Conservation (phyloP, 495 filamentous ascomycete species). For the Neurospora sp. region DNA sequence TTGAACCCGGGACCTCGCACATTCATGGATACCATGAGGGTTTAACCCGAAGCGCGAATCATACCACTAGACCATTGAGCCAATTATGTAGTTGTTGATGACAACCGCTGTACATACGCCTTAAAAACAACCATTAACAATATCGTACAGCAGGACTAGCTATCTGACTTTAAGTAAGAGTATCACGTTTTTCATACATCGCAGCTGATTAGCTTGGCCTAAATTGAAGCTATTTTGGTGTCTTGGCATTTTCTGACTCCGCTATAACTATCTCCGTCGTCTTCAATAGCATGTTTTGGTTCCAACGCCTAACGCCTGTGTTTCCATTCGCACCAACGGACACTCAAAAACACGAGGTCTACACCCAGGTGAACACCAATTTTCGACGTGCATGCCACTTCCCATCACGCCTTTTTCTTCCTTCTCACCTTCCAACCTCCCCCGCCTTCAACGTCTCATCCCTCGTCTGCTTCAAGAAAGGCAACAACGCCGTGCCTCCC, state of each 20-base stretch:
- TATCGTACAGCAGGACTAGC: too few relatives aligned
- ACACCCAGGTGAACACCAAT: too few relatives aligned
- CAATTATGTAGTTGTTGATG: neutral
- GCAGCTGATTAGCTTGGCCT: neutral
- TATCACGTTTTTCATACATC: neutral
- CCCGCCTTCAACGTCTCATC: constrained; percentile 56
- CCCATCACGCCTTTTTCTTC: neutral
- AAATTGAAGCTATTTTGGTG: neutral
- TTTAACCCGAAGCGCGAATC: neutral
- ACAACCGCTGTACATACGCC: too few relatives aligned
- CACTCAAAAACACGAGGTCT: too few relatives aligned
- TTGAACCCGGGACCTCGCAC: neutral
- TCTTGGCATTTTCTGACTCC: neutral
- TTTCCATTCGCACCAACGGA: too few relatives aligned
- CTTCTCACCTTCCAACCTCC: neutral
- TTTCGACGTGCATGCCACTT: neutral
- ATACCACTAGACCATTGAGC: neutral
- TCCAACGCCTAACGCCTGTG: neutral
- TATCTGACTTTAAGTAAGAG: too few relatives aligned
- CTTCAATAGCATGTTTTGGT: neutral
- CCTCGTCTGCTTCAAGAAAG: constrained; percentile 88
- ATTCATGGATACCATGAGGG: neutral
- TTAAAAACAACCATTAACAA: too few relatives aligned
- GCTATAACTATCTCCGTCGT: neutral
- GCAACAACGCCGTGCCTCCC: constrained; percentile 81